A percentile compares a stretch with the other conserved stretches of the same genome.
These are phyloP conservation scores for Gyrodon lividus DNA, from an alignment of 768 basidiomycete species.

Conservation along the genomic window DNA sequence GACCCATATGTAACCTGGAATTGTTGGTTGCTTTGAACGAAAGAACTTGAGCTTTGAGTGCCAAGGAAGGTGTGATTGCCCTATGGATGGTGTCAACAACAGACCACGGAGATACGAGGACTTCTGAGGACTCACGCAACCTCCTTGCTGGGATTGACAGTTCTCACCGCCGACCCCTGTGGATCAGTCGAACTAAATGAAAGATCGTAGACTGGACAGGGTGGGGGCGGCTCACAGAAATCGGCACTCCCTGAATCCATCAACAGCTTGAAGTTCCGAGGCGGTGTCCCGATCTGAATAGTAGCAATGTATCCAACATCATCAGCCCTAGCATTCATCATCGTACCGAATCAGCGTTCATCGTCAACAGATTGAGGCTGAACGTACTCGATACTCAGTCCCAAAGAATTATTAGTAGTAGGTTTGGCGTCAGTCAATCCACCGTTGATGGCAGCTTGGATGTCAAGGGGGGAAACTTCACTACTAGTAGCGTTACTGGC, in stretches of 20 bases:
- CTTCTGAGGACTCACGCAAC: conserved; percentile 36
- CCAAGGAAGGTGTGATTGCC: conserved; percentile 72
- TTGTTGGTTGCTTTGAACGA: conserved; percentile 46
- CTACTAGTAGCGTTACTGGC: conserved; percentile 16
- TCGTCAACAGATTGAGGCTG: not conserved
- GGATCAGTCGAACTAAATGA: not conserved
- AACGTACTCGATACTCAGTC: conserved; percentile 67
- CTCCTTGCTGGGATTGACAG: conserved; percentile 44
- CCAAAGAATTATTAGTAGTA: conserved; percentile 53
- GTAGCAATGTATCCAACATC: conserved; percentile 60
- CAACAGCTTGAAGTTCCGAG: conserved; percentile 51
- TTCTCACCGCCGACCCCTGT: conserved; percentile 52
- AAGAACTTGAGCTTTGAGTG: conserved; percentile 56
- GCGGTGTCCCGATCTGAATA: conserved; percentile 67
- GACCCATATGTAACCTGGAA: conserved; percentile 71
- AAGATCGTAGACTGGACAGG: not conserved
- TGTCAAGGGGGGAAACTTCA: conserved; percentile 37
- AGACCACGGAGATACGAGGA: not conserved
- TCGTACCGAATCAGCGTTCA: not conserved
- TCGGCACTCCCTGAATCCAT: conserved; percentile 76
- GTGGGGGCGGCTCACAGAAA: conserved; percentile 38
- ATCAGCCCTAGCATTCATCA: conserved; percentile 34
- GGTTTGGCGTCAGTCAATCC: conserved; percentile 45
- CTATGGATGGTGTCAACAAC: conserved; percentile 31
- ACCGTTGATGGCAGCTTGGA: conserved; percentile 34